A percentile compares a stretch with the other conserved stretches of the same genome.
Evolutionary conservation across 2,329 filamentous ascomycete species (phyloP).

Genomic region (Cladosporium sp.): DNA sequence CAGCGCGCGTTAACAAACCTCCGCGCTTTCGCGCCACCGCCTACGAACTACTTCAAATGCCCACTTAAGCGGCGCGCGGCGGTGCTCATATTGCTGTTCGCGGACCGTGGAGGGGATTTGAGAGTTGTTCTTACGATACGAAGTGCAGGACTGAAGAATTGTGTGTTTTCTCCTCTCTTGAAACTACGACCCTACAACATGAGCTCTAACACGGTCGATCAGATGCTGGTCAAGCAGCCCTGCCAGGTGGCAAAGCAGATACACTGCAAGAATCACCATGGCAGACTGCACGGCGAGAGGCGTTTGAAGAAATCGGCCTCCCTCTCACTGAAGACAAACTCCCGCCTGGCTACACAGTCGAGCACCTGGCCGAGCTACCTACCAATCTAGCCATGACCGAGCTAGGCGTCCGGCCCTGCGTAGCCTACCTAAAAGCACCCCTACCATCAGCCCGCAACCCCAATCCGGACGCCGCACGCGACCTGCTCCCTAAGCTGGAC

Average conservation of each 20-base stretch:
- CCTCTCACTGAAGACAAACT: constrained; percentile 64
- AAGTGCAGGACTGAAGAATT: constrained; percentile 52
- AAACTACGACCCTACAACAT: background rate
- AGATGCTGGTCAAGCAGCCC: constrained; percentile 42
- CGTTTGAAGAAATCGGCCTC: constrained; percentile 87
- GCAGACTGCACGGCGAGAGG: constrained; percentile 81
- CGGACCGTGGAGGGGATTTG: constrained; percentile 73
- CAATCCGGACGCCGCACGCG: constrained; percentile 50
- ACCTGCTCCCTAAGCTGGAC: constrained; percentile 61
- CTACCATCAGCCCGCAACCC: constrained; percentile 49
- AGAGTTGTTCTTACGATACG: constrained; percentile 59
- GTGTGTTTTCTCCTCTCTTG: constrained; percentile 27
- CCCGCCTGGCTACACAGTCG: constrained; percentile 72
- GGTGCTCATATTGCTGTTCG: constrained; percentile 81
- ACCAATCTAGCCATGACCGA: constrained; percentile 46
- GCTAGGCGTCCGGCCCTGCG: constrained; percentile 44
- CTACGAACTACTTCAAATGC: constrained; percentile 51
- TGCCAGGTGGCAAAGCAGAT: constrained; percentile 52
- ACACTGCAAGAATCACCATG: constrained; percentile 53
- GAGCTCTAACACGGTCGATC: constrained; percentile 60
- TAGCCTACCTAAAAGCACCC: constrained; percentile 51
- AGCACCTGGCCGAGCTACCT: constrained; percentile 81
- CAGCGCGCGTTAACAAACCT: constrained; percentile 49
- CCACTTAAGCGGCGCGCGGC: constrained; percentile 67
- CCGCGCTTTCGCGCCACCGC: constrained; percentile 50